These are phyloP conservation scores for Macadamia tetraphylla DNA, from an alignment of 164 flowering plant species.

Conservation along the genomic window DNA sequence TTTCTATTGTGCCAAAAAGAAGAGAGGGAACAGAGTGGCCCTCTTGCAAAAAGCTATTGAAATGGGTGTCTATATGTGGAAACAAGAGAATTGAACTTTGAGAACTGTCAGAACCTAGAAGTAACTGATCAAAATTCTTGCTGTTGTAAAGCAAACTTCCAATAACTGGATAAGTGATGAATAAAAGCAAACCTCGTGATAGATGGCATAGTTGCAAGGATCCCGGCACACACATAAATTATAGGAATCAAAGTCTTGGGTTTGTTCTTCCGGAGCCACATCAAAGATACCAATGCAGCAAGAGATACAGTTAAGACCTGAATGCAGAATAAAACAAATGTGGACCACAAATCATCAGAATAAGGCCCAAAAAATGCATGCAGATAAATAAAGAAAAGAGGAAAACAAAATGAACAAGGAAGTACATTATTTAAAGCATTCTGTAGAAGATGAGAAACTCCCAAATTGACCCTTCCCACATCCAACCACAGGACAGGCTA, in stretches of 20 bases:
- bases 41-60: no score
- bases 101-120: not conserved
- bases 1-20: no score
- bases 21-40: no score
- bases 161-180: no score
- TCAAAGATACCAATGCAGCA: constrained; percentile 92
- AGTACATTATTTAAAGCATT: no score
- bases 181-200: constrained; percentile 61
- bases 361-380: no score
- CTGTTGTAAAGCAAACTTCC: no score
- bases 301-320: constrained; percentile 89
- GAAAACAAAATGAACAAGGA: not conserved
- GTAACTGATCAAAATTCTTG: not conserved
- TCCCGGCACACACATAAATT: constrained; percentile 80
- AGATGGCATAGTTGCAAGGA: constrained; percentile 92
- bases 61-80: not conserved
- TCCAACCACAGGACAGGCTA: no score
- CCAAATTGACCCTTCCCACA: no score
- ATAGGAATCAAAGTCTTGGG: constrained; percentile 84
- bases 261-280: constrained; percentile 97
- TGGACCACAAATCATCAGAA: not conserved
- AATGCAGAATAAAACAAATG: constrained; percentile 1
- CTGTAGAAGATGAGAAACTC: no score
- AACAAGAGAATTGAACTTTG: not conserved
- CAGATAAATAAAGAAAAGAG: not conserved